Conservation (phyloP, 306 rosid species). For the Fagus sylvatica region DNA sequence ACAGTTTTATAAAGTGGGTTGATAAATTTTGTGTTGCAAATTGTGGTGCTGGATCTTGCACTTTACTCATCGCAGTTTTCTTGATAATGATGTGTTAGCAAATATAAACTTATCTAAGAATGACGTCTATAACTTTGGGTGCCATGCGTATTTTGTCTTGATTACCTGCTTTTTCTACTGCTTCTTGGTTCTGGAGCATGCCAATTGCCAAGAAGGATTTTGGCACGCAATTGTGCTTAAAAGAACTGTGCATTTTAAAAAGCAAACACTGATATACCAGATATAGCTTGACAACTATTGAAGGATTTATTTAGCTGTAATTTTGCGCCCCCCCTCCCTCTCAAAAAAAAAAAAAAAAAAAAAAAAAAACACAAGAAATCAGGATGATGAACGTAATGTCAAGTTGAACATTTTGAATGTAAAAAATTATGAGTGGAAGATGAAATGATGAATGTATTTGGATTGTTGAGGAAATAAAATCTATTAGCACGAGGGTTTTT, state of each 20-base stretch:
- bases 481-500: neutral
- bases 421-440: neutral
- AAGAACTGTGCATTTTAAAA: no score
- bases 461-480: neutral
- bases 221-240: no score
- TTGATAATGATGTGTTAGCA: neutral
- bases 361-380: no score
- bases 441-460: neutral
- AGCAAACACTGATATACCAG: no score
- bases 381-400: no score
- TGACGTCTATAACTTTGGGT: neutral
- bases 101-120: neutral
- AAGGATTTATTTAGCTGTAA: no score
- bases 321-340: no score
- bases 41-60: neutral
- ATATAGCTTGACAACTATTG: no score
- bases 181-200: neutral
- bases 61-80: neutral
- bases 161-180: neutral
- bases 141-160: neutral
- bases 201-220: neutral
- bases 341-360: no score
- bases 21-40: neutral
- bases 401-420: no score
- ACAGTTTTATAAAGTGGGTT: neutral